Conservation (phyloP, 352 stramenopile genomes). For the Globisporangium heterothallicum region DNA sequence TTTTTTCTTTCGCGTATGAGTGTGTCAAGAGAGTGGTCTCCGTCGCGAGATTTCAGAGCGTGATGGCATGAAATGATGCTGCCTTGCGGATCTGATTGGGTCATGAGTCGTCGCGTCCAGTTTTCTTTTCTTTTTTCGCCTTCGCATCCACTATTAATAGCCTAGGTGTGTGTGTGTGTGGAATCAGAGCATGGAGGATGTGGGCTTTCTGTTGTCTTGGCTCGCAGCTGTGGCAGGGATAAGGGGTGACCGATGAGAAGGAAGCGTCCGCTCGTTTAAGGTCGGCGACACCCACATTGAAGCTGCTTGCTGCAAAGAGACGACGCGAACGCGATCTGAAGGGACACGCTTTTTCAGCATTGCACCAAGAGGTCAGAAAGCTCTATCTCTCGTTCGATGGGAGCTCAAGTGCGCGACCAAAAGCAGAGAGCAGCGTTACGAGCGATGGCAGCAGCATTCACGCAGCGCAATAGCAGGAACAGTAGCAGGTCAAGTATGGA, state of each 20-base stretch:
- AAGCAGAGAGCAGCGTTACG: conserved; percentile 29
- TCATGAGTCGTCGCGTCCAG: not conserved
- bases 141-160: too few relatives aligned
- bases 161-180: not conserved
- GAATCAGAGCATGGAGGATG: conserved; percentile 1
- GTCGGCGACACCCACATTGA: not conserved
- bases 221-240: not conserved
- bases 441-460: conserved; percentile 24
- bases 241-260: too few relatives aligned
- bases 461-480: conserved; percentile 1
- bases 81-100: conserved; percentile 42
- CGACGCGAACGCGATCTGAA: not conserved
- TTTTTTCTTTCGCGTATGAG: too few relatives aligned
- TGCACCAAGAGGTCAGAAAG: conserved; percentile 6
- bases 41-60: too few relatives aligned
- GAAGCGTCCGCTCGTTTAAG: not conserved
- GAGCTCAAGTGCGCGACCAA: conserved; percentile 28
- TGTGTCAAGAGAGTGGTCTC: too few relatives aligned
- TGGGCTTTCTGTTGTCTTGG: not conserved
- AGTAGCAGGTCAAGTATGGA: conserved; percentile 6
- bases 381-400: too few relatives aligned
- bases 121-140: conserved; percentile 3
- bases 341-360: not conserved
- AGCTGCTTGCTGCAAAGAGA: not conserved
- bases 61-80: conserved; percentile 41